A percentile compares a stretch with the other conserved stretches of the same genome.
Evolutionary conservation across 148 eudicot genomes (phyloP).

Genomic region (Chenopodium album): DNA sequence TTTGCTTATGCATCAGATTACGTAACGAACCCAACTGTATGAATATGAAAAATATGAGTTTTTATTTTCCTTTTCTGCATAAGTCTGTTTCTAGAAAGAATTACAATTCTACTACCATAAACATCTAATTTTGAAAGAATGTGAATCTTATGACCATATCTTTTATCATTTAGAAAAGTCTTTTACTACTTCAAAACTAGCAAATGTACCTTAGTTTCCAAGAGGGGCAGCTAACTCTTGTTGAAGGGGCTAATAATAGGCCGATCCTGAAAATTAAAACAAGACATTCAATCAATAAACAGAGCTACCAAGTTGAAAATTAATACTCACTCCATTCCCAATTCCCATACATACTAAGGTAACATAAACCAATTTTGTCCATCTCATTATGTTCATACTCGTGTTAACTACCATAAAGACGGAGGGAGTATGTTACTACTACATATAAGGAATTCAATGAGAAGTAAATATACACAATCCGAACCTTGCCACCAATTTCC

Average conservation of each 20-base stretch:
- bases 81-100: not conserved
- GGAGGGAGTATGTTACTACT: not conserved
- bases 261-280: conserved; percentile 25
- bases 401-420: not conserved
- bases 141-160: not conserved
- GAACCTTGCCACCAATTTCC: conserved; percentile 97
- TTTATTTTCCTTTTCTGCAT: not conserved
- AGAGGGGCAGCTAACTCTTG: conserved; percentile 12
- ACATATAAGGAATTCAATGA: not conserved
- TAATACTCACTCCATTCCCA: not conserved
- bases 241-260: conserved; percentile 26
- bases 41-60: not conserved
- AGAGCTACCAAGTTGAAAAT: not conserved
- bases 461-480: conserved; percentile 5
- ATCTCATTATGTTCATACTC: not conserved
- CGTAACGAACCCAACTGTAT: not conserved
- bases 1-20: not conserved
- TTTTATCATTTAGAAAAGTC: too few relatives aligned
- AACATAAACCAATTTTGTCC: not conserved
- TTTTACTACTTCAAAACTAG: not conserved
- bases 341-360: not conserved
- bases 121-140: not conserved
- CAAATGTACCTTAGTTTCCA: conserved; percentile 24
- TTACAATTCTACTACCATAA: not conserved
- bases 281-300: not conserved